phyloP scores from a whole-genome alignment of 2,329 filamentous ascomycete species.

The Sclerotinia minor region DNA sequence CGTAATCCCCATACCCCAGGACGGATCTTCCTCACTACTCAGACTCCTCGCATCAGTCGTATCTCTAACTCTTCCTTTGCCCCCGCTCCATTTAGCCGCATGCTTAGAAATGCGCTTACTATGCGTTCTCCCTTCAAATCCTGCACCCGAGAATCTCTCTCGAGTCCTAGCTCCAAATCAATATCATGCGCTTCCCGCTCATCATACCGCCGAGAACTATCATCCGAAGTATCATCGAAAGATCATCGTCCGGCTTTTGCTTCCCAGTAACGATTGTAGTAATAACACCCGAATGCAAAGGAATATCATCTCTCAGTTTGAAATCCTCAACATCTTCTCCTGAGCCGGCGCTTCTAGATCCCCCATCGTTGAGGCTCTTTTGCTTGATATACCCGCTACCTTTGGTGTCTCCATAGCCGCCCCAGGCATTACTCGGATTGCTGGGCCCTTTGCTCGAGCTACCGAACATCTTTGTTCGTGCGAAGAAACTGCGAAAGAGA shows the following conservation, averaged over 20 bases:
- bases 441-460: slow-evolving; percentile 1
- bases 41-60: slow-evolving; percentile 6
- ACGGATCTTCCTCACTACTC: not conserved
- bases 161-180: not conserved
- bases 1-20: slow-evolving; percentile 16
- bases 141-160: not conserved
- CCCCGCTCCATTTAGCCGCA: not conserved
- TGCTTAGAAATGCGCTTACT: not conserved
- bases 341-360: not conserved
- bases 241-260: not conserved
- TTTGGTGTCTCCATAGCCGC: not conserved
- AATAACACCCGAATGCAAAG: not conserved
- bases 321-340: not conserved
- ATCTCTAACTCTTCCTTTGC: not conserved
- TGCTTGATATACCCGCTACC: slow-evolving; percentile 9
- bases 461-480: slow-evolving; percentile 6
- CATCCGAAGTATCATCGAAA: not conserved
- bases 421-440: not conserved
- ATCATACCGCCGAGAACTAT: not conserved
- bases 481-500: slow-evolving; percentile 39
- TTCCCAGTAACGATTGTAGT: not conserved
- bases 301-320: slow-evolving; percentile 5
- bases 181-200: not conserved
- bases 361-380: not conserved
- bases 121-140: not conserved